Evolutionary conservation across 2,329 filamentous ascomycete species (phyloP), one percentile per base, ranked within the genome.

Genomic region (Colletotrichum liaoningense): DNA sequence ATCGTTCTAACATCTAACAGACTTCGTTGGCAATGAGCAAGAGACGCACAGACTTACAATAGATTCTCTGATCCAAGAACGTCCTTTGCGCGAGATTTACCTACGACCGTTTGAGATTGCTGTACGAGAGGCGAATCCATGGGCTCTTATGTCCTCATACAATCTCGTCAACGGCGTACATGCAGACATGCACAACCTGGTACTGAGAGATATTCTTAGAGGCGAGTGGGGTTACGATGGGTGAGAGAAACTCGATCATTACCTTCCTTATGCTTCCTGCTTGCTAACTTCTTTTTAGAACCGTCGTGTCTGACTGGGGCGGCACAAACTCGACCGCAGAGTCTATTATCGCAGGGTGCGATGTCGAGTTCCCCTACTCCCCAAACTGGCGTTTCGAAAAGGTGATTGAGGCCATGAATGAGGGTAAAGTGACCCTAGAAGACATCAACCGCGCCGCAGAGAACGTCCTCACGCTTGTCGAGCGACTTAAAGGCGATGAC

Each of bases 61-160:
- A 72, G 87, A 94, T 80, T 91, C 91, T 3, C 83, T 90, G 33
- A 86, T 94, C 59, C 86, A 89, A 33, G 92, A 94, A 77, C 86
- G 92, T 46, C 86, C 92, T 3, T 82, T 94, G 33, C 87, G 92
- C 33, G 93, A 94, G 79, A 84, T 94, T 0, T 94, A 94, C 76
- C 87, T 94, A n/a, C 90, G 91, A 58, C 93, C 93, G 0, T 94
- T 94, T 75, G 92, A 94, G 82, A 93, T 94, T 78, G 92, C 92
- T 0, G 85, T 94, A 52, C 86, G 91, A 57, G 91, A 93, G 75
- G 90, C 91, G 16, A 91, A 92, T 68, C 91, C 92, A 2, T 92
- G 91, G 91, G 91, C 91, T 5, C 81, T 93, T 57, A 93, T 93
- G 92, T 88, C 89, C 5, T 90, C 90, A 1, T 93, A 93, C 78